Evolutionary conservation across 352 stramenopile species (phyloP).

Genomic region (Blastocystis sp.): DNA sequence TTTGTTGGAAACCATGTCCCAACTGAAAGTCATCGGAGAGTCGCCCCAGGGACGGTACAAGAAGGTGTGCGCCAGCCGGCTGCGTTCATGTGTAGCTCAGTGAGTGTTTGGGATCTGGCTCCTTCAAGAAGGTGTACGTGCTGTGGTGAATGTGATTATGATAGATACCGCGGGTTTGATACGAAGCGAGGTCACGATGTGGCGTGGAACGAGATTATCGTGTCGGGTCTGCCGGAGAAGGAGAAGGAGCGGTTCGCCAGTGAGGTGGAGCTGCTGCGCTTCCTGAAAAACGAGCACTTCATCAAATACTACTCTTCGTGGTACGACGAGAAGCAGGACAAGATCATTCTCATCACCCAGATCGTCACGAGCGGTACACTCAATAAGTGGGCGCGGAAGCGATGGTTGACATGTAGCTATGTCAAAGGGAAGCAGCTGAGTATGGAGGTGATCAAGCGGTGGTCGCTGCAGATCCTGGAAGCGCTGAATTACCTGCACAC

Average conservation of each 20-base stretch:
- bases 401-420: slow-evolving; percentile 41
- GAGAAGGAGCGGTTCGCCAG: slow-evolving; percentile 94
- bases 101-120: slow-evolving; percentile 65
- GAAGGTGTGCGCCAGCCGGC: background rate
- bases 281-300: slow-evolving; percentile 97
- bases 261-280: slow-evolving; percentile 93
- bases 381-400: slow-evolving; percentile 78
- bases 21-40: slow-evolving; percentile 41
- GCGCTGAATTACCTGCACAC: slow-evolving; percentile 90
- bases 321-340: slow-evolving; percentile 95
- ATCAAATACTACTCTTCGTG: slow-evolving; percentile 98
- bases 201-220: slow-evolving; percentile 97
- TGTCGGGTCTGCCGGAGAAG: slow-evolving; percentile 89
- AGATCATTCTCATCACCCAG: slow-evolving; percentile 98
- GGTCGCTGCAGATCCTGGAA: slow-evolving; percentile 90
- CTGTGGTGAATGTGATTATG: background rate
- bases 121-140: slow-evolving; percentile 64
- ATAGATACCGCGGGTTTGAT: slow-evolving; percentile 91
- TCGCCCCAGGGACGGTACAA: slow-evolving; percentile 62
- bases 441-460: slow-evolving; percentile 82
- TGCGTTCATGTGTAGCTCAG: slow-evolving; percentile 11
- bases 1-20: slow-evolving; percentile 22
- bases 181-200: slow-evolving; percentile 97
- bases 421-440: slow-evolving; percentile 82
- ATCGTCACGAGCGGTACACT: slow-evolving; percentile 93